Conservation (phyloP, 345 rosid species). For the Lumnitzera littorea region DNA sequence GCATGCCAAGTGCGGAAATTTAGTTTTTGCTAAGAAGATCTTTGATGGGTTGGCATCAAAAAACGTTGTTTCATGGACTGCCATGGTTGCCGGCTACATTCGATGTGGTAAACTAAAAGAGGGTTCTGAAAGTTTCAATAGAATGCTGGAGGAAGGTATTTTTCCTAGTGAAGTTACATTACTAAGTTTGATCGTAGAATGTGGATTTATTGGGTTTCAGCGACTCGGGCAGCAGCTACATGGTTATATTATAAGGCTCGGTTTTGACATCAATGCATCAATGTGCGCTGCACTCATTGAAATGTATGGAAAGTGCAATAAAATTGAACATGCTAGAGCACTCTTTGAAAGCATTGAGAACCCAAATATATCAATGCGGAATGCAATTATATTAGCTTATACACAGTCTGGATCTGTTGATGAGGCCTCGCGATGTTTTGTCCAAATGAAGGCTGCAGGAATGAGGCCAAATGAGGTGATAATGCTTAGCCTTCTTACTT, state of each 20-base stretch:
- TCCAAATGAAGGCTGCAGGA: slow-evolving; percentile 20
- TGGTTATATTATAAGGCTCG: slow-evolving; percentile 25
- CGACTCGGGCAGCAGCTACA: slow-evolving; percentile 35
- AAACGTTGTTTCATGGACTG: slow-evolving; percentile 39
- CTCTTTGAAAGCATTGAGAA: slow-evolving; percentile 23
- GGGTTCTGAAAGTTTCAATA: slow-evolving; percentile 23
- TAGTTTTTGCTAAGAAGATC: slow-evolving; percentile 22
- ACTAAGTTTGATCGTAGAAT: slow-evolving; percentile 30
- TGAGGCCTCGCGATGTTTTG: slow-evolving; percentile 26
- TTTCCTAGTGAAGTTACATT: slow-evolving; percentile 35
- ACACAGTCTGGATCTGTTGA: slow-evolving; percentile 18
- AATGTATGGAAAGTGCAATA: slow-evolving; percentile 44
- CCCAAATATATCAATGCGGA: slow-evolving; percentile 30
- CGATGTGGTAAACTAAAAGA: slow-evolving; percentile 18
- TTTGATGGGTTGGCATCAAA: slow-evolving; percentile 26
- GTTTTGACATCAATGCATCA: slow-evolving; percentile 14
- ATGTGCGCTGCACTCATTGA: slow-evolving; percentile 31
- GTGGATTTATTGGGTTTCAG: slow-evolving; percentile 26
- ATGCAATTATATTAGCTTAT: slow-evolving; percentile 32
- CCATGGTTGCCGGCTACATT: slow-evolving; percentile 39
- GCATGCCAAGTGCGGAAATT: slow-evolving; percentile 35
- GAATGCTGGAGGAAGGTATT: slow-evolving; percentile 26
- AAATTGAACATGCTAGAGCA: slow-evolving; percentile 23
- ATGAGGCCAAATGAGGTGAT: slow-evolving; percentile 26
- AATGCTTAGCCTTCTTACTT: slow-evolving; percentile 23